phyloP scores from a whole-genome alignment of 1,284 basidiomycete species.

The Thelephora terrestris region DNA sequence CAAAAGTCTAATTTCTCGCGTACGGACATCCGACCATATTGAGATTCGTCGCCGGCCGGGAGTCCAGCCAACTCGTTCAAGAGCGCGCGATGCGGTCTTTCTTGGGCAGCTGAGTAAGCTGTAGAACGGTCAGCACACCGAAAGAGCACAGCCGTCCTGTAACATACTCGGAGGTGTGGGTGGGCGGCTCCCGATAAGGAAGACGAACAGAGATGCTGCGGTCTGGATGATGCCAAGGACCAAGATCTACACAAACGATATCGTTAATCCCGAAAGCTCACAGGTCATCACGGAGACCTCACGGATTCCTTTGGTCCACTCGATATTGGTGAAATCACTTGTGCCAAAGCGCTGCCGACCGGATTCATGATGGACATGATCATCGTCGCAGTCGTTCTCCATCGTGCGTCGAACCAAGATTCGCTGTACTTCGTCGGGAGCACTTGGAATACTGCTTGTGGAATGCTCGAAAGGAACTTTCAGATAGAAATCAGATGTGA shows the following conservation, averaged over 20 bases:
- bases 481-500: background rate
- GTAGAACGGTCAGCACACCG: background rate
- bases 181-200: constrained; percentile 48
- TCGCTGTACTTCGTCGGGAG: constrained; percentile 64
- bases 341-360: constrained; percentile 44
- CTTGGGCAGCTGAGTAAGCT: background rate
- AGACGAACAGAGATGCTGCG: constrained; percentile 40
- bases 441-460: constrained; percentile 62
- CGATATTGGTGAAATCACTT: constrained; percentile 58
- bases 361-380: constrained; percentile 44
- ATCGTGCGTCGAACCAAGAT: constrained; percentile 65
- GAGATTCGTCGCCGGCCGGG: no score
- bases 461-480: constrained; percentile 42
- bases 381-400: constrained; percentile 74
- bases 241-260: constrained; percentile 39
- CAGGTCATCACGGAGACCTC: background rate
- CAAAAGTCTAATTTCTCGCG: constrained; percentile 62
- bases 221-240: constrained; percentile 63
- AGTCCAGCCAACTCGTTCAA: no score
- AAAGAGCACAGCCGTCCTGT: background rate
- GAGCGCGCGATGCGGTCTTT: background rate
- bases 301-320: constrained; percentile 44
- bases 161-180: constrained; percentile 66
- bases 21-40: constrained; percentile 33
- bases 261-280: background rate